Percentiles rank a stretch among this genome's conserved stretches.
Evolutionary conservation across 257 asterid genomes (phyloP).

Genomic region (Capsicum baccatum): DNA sequence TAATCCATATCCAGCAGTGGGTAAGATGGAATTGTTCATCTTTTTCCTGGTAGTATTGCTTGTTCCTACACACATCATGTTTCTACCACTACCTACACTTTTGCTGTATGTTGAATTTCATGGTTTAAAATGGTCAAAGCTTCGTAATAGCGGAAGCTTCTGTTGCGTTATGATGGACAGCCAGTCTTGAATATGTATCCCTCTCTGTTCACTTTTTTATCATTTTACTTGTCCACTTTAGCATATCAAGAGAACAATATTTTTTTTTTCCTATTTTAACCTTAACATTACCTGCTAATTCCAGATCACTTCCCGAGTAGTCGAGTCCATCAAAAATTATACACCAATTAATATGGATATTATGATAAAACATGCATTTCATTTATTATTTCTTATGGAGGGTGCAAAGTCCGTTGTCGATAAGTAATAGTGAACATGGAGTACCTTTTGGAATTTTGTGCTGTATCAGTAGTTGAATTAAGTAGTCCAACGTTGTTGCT

Average conservation of each 20-base stretch:
- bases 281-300: too few relatives aligned
- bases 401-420: too few relatives aligned
- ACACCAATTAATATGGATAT: too few relatives aligned
- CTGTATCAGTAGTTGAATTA: neutral
- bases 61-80: slow-evolving; percentile 22
- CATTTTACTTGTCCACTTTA: too few relatives aligned
- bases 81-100: slow-evolving; percentile 27
- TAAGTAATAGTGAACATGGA: neutral
- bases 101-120: slow-evolving; percentile 22
- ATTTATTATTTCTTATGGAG: too few relatives aligned
- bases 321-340: too few relatives aligned
- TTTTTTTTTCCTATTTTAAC: too few relatives aligned
- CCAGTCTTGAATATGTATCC: neutral
- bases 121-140: slow-evolving; percentile 38
- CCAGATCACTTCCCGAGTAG: too few relatives aligned
- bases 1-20: slow-evolving; percentile 27
- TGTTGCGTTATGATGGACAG: slow-evolving; percentile 27
- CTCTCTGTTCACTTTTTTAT: too few relatives aligned
- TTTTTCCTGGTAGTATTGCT: slow-evolving; percentile 4
- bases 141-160: neutral
- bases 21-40: slow-evolving; percentile 20
- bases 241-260: too few relatives aligned
- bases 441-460: neutral
- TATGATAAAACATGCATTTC: too few relatives aligned
- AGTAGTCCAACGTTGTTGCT: slow-evolving; percentile 6